These are phyloP conservation scores for Manihot esculenta DNA, from an alignment of 441 rosid genomes.

Conservation along the genomic window DNA sequence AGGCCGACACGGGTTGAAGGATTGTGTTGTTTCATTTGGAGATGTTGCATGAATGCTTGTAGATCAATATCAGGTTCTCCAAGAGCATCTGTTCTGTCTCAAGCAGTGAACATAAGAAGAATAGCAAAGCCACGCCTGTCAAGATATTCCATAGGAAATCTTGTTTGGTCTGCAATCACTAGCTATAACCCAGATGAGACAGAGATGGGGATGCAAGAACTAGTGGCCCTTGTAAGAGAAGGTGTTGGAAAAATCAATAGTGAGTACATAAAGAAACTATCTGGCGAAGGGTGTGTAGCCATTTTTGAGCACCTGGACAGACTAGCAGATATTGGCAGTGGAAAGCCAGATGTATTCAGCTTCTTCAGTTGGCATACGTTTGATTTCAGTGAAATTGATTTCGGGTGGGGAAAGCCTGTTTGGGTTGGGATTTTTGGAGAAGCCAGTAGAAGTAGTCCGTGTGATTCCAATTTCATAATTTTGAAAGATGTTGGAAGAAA, in stretches of 20 bases:
- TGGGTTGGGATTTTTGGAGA: constrained; percentile 17
- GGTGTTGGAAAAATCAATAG: background rate
- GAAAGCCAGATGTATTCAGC: constrained; percentile 8
- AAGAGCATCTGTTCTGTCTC: background rate
- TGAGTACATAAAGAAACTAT: background rate
- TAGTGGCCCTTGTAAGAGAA: constrained; percentile 3
- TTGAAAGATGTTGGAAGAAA: constrained; percentile 3
- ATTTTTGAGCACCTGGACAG: constrained; percentile 1
- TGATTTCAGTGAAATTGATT: constrained; percentile 16
- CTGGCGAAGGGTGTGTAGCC: constrained; percentile 1
- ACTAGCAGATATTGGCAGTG: constrained; percentile 3
- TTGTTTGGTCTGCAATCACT: constrained; percentile 15
- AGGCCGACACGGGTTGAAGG: constrained; percentile 16
- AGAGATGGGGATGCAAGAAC: constrained; percentile 5
- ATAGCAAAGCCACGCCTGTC: constrained; percentile 15
- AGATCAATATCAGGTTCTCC: background rate
- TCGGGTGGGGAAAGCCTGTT: constrained; percentile 24
- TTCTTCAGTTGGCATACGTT: constrained; percentile 21
- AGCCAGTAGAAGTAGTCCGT: background rate
- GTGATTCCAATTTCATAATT: constrained; percentile 1
- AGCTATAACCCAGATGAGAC: background rate
- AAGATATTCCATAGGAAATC: constrained; percentile 13
- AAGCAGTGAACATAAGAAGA: constrained; percentile 9
- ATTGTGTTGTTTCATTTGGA: constrained; percentile 20
- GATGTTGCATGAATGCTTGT: constrained; percentile 13